Base-by-base conservation (phyloP, 148 eudicot species). In the Vaccinium corymbosum region DNA sequence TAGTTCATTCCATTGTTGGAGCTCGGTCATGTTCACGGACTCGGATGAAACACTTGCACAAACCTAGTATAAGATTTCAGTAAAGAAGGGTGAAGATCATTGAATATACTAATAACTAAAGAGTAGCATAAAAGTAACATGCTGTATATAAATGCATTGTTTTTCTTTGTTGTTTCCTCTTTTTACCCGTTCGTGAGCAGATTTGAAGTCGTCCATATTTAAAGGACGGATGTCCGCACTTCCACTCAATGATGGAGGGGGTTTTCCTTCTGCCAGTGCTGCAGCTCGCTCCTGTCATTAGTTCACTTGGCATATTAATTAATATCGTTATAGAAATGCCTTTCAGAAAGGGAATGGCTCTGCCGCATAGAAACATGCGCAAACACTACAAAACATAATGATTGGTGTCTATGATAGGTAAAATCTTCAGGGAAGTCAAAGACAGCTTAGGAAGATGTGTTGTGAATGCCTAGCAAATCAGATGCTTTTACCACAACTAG, bases 1-100 rank as follows among this genome's bases (percentile, higher is more conserved):
- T 6, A 92, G 93, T 76, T 97, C 99, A 78, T 94, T 97, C 99
- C 99, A 97, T 56, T 94, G 98, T 76, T 88, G 90, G 83, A 97
- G 99, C 90, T 94, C 95, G 3, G 90, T 94, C 97, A 94, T 94
- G 90, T 97, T 97, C 59, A 80, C 86, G 6, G 98, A 94, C 88
- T 97, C 99, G 0, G 97, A 91, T 59, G 99, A 85, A 62, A 85
- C 82, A 74, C 87, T 85, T 15, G 87, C 87, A 76, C 87, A 85
- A 35, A 85, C 87, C 99, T 97, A 83, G 66, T 64, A 53, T 10
- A 52, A 48, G 9, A 64, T 13, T 13, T 15, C 11, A 7, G 51
- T 15, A 38, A 80, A 19, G 6, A 11, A 19, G n/a, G 10, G 62
- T 59, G 38, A 79, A 50, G 27, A 17, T 10, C 59, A 56, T 56